phyloP scores from a whole-genome alignment of 208 protist genomes.

The Leishmania mexicana region DNA sequence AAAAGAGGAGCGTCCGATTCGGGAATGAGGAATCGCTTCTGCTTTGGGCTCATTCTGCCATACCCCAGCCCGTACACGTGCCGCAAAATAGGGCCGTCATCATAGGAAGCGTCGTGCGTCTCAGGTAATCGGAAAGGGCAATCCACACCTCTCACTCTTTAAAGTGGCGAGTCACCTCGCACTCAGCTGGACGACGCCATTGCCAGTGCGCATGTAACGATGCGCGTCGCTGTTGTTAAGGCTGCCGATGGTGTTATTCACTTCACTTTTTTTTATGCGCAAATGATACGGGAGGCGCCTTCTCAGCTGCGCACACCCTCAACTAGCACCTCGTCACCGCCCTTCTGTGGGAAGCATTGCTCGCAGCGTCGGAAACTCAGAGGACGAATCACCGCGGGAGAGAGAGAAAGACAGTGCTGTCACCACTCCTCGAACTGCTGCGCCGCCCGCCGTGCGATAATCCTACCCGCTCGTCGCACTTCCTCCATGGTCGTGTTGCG shows the following conservation, averaged over 20 bases:
- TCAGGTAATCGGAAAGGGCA: not conserved
- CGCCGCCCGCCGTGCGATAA: slow-evolving; percentile 70
- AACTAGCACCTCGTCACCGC: not conserved
- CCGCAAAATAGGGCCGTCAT: not conserved
- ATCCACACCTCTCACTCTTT: not conserved
- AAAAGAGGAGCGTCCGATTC: not conserved
- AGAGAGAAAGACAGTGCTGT: not conserved
- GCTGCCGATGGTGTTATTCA: not conserved
- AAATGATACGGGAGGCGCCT: not conserved
- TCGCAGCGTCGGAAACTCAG: not conserved
- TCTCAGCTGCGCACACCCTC: not conserved
- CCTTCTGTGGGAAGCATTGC: not conserved
- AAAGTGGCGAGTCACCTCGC: not conserved
- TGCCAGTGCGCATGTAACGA: not conserved
- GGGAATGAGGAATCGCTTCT: not conserved
- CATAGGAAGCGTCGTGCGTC: not conserved
- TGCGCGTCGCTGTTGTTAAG: not conserved
- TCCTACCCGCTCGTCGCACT: slow-evolving; percentile 61
- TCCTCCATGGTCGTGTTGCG: slow-evolving; percentile 68
- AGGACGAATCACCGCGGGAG: not conserved
- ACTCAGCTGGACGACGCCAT: not conserved
- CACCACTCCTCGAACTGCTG: slow-evolving; percentile 78
- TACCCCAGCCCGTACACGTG: not conserved
- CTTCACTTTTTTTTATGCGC: not conserved
- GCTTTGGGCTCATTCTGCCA: not conserved